Base-by-base conservation (phyloP, 805 yeast species). In the Lachancea meyersii region DNA sequence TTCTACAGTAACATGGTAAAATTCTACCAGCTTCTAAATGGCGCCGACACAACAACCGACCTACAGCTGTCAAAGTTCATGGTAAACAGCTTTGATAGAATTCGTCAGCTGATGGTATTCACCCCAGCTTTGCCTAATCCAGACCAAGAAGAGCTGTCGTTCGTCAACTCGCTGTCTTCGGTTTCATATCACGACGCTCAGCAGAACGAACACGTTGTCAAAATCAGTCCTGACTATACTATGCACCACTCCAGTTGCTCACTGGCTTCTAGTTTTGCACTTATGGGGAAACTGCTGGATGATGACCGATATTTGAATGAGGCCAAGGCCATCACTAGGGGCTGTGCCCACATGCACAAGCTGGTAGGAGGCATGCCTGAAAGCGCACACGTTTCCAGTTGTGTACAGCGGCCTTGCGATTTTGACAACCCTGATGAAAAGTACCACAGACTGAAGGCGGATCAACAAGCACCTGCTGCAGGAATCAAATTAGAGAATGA, bases 241-340 rank as follows among this genome's bases (percentile, higher is more conserved):
- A 68, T 71, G 67, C 62, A 71, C 22, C 78, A 74, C 47, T 58
- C 74, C 36, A 55, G 73, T 5, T 78, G 83, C 50, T 74, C 71
- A 43, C 61, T 75, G 3, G 81, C 80, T 13, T 76, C 80, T 2
- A 74, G 73, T 70, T 63, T 72, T 51, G 75, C 75, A 0, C 52
- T 76, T 20, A 76, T 75, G 1, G 63, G 75, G 5, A 68, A 61
- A 35, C 43, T 74, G 1, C 64, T 76, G 16, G 42, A 49, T 28
- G 50, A 64, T 9, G 63, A 67, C 5, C 49, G 57, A 3, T 72
- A 71, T 44, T 21, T 51, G 13, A 60, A 60, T 11, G 46, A 64
- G n/a, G 81, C 75, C 3, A 60, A 56, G 17, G 58, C 66, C 31
- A 44, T 78, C 8, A 67, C 80, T 0, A 55, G 67, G 34, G 79